A percentile compares a stretch with the other conserved stretches of the same genome.
phyloP scores from a whole-genome alignment of 257 asterid genomes.

The Capsicum baccatum region DNA sequence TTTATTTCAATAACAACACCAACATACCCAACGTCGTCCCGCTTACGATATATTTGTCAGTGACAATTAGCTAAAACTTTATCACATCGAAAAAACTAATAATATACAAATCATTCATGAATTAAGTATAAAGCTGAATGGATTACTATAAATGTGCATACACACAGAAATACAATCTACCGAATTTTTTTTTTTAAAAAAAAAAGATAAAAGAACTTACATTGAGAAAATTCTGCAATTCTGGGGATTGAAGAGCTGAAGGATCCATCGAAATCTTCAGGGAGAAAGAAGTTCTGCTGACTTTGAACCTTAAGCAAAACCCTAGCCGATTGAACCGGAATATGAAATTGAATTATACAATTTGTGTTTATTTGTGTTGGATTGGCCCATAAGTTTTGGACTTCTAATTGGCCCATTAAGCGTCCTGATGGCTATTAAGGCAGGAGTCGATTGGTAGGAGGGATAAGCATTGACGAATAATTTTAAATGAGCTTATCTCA shows the following conservation, averaged over 20 bases:
- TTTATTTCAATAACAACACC: no score
- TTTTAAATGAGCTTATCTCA: no score
- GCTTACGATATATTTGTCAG: not conserved
- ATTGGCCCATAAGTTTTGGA: not conserved
- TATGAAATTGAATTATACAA: not conserved
- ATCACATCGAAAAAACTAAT: not conserved
- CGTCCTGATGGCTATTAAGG: not conserved
- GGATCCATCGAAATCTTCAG: slow-evolving; percentile 51
- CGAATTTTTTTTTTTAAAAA: no score
- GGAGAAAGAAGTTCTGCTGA: not conserved
- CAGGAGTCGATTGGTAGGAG: no score
- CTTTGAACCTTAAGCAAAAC: not conserved
- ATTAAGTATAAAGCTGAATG: not conserved
- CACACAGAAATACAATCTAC: not conserved
- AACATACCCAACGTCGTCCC: no score
- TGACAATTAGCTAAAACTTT: not conserved
- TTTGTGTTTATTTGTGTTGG: not conserved
- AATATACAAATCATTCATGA: not conserved
- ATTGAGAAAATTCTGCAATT: slow-evolving; percentile 54
- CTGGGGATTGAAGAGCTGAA: slow-evolving; percentile 50
- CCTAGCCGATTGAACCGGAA: not conserved
- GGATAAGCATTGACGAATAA: no score
- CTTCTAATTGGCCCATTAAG: not conserved
- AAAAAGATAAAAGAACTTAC: slow-evolving; percentile 38
- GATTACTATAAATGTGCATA: not conserved